Percentiles rank a stretch among this genome's conserved stretches.
phyloP scores from a whole-genome alignment of 192 early-diverging fungal genomes.

The Chytriomyces sp. region DNA sequence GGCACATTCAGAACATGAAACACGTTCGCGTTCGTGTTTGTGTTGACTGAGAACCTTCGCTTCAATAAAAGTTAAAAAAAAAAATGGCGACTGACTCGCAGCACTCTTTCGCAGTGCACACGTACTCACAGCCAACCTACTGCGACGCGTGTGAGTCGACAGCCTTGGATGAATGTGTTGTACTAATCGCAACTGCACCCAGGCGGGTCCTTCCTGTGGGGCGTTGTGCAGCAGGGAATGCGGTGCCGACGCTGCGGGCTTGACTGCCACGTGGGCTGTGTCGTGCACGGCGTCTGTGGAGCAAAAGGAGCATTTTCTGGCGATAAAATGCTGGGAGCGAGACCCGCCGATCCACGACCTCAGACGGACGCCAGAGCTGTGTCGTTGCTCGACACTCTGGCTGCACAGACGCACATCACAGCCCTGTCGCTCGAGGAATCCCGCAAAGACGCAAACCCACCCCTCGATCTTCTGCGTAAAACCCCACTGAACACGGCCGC shows the following conservation, averaged over 20 bases:
- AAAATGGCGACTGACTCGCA: no score
- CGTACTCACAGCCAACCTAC: slow-evolving; percentile 66
- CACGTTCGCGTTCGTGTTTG: no score
- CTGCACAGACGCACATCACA: slow-evolving; percentile 54
- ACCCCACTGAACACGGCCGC: slow-evolving; percentile 71
- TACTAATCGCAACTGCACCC: not conserved
- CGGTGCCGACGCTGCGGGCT: slow-evolving; percentile 48
- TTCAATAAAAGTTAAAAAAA: no score
- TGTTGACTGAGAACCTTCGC: no score
- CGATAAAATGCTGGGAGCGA: not conserved
- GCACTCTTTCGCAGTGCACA: slow-evolving; percentile 61
- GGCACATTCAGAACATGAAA: no score
- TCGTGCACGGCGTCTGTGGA: not conserved
- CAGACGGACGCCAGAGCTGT: not conserved
- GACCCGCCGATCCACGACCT: not conserved
- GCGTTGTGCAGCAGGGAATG: slow-evolving; percentile 68
- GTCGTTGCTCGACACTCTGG: slow-evolving; percentile 40
- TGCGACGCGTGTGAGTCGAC: slow-evolving; percentile 65
- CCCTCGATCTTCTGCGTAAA: slow-evolving; percentile 68
- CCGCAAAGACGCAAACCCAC: slow-evolving; percentile 54
- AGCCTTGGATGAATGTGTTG: not conserved
- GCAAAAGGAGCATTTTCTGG: not conserved
- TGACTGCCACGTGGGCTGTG: slow-evolving; percentile 25
- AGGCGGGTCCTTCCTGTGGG: slow-evolving; percentile 68
- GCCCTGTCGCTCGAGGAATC: slow-evolving; percentile 41